Conservation (phyloP, 1,139 yeast genomes). For the Geotrichum fermentans region DNA sequence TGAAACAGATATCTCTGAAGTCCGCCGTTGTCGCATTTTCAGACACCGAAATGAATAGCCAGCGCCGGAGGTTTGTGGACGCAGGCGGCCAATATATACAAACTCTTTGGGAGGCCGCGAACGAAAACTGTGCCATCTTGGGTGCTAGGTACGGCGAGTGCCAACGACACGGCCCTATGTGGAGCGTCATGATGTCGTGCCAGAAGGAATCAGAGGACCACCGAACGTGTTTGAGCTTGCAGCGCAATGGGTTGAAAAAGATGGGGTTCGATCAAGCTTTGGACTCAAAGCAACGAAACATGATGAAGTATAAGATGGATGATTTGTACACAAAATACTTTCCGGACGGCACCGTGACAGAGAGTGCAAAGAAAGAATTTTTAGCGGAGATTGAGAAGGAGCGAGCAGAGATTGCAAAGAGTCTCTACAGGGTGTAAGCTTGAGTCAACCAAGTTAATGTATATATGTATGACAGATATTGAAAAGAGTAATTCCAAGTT, state of each 20-base stretch:
- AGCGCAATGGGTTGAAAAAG: slow-evolving; percentile 34
- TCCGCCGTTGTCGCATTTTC: slow-evolving; percentile 14
- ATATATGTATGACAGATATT: not conserved
- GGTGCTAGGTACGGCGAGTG: slow-evolving; percentile 19
- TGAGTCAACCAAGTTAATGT: not conserved
- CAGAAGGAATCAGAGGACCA: slow-evolving; percentile 15
- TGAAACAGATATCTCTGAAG: slow-evolving; percentile 3
- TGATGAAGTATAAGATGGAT: slow-evolving; percentile 36
- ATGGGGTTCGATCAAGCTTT: slow-evolving; percentile 35
- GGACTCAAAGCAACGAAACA: slow-evolving; percentile 27
- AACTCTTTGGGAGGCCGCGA: slow-evolving; percentile 20
- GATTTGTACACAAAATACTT: slow-evolving; percentile 34
- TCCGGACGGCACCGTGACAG: slow-evolving; percentile 31
- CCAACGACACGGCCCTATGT: slow-evolving; percentile 19
- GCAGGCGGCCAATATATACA: slow-evolving; percentile 17
- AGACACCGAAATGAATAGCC: slow-evolving; percentile 15
- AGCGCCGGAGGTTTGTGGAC: slow-evolving; percentile 11
- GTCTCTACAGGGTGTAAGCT: slow-evolving; percentile 11
- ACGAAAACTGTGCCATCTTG: slow-evolving; percentile 19
- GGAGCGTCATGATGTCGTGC: slow-evolving; percentile 19
- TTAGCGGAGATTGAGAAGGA: slow-evolving; percentile 25
- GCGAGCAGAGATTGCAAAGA: slow-evolving; percentile 14
- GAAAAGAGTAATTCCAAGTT: no score
- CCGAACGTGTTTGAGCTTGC: slow-evolving; percentile 35
- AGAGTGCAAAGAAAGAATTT: slow-evolving; percentile 24